These are phyloP conservation scores for Canavalia ensiformis DNA, from an alignment of 306 rosid species.

Conservation along the genomic window DNA sequence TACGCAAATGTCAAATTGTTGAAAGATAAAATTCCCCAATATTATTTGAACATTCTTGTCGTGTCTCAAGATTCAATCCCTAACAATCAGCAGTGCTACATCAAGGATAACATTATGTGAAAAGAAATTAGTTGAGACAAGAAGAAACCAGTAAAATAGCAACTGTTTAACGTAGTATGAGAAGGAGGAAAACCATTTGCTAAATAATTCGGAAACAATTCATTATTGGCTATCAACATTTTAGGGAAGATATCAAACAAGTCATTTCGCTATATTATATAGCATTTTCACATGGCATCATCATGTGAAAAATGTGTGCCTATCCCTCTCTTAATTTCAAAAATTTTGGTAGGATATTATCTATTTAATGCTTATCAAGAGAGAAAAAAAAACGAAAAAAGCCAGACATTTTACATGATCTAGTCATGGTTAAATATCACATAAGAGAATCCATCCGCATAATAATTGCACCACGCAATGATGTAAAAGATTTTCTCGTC, in stretches of 20 bases:
- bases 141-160: slow-evolving; percentile 20
- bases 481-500: not conserved
- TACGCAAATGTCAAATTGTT: slow-evolving; percentile 4
- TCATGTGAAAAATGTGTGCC: not conserved
- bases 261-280: too few relatives aligned
- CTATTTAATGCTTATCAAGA: not conserved
- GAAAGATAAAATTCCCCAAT: not conserved
- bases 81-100: not conserved
- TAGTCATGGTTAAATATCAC: not conserved
- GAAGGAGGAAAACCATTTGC: not conserved
- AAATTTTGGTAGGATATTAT: not conserved
- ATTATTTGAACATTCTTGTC: slow-evolving; percentile 11
- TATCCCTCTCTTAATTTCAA: not conserved
- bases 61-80: slow-evolving; percentile 25
- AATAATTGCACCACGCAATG: not conserved
- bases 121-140: not conserved
- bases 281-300: not conserved
- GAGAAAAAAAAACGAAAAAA: too few relatives aligned
- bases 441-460: not conserved
- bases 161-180: not conserved
- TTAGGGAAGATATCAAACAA: not conserved
- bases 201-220: slow-evolving; percentile 8
- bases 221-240: not conserved
- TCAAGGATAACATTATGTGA: not conserved
- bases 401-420: not conserved